phyloP scores from a whole-genome alignment of 495 filamentous ascomycete genomes.

The Astrocystis sublimbata region DNA sequence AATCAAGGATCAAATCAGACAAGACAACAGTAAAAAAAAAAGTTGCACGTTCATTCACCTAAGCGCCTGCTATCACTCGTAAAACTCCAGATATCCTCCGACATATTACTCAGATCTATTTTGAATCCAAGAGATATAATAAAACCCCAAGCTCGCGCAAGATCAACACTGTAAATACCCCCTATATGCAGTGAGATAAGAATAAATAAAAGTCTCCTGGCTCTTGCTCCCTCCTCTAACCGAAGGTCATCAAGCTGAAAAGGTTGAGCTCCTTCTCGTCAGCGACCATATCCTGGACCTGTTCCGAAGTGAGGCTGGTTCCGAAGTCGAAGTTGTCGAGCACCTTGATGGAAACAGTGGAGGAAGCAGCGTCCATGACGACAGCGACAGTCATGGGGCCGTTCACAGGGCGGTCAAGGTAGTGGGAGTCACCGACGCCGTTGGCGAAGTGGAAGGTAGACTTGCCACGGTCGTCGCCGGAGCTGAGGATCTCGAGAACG shows the following conservation, averaged over 20 bases:
- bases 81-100: background rate
- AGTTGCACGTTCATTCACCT: conserved; percentile 16
- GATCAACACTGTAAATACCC: background rate
- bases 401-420: conserved; percentile 59
- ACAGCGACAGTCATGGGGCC: conserved; percentile 59
- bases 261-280: conserved; percentile 25
- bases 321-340: conserved; percentile 36
- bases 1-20: background rate
- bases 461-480: conserved; percentile 51
- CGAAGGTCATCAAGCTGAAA: conserved; percentile 32
- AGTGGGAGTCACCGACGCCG: conserved; percentile 61
- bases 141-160: background rate
- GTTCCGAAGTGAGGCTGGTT: conserved; percentile 31
- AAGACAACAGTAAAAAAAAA: conserved; percentile 1
- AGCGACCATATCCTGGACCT: conserved; percentile 34
- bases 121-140: conserved; percentile 5
- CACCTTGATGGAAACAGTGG: conserved; percentile 37
- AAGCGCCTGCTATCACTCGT: conserved; percentile 14
- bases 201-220: background rate
- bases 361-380: conserved; percentile 49
- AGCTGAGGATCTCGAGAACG: conserved; percentile 63
- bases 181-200: conserved; percentile 14
- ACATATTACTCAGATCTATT: background rate
- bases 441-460: conserved; percentile 61
- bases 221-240: background rate